Conservation (phyloP, 208 protist genomes). For the Trypanosomatidae sp. region DNA sequence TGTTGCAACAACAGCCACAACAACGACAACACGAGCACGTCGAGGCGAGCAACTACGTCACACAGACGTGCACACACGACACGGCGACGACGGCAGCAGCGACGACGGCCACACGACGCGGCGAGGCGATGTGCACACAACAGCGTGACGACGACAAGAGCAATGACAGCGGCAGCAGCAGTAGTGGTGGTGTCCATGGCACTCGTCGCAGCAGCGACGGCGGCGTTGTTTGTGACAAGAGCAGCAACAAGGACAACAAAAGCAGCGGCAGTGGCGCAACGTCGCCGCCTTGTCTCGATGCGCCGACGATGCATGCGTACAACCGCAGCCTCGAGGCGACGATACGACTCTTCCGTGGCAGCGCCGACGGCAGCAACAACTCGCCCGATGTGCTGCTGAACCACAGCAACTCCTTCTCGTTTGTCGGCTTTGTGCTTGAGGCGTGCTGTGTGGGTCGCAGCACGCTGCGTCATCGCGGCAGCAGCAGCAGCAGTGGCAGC, state of each 20-base stretch:
- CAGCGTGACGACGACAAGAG: too few species aligned
- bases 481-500: background rate
- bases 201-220: conserved; percentile 2
- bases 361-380: conserved; percentile 30
- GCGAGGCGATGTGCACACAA: too few species aligned
- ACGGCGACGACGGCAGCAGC: too few species aligned
- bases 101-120: too few species aligned
- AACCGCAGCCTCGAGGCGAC: conserved; percentile 35
- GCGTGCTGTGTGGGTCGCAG: conserved; percentile 21
- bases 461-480: background rate
- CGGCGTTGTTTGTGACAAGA: background rate
- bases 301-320: conserved; percentile 27
- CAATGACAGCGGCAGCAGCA: background rate
- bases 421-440: conserved; percentile 51
- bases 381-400: conserved; percentile 23
- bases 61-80: too few species aligned
- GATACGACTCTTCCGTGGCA: conserved; percentile 43
- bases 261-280: conserved; percentile 5
- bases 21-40: too few species aligned
- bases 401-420: conserved; percentile 39
- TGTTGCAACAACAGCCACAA: too few species aligned
- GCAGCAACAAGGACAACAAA: conserved; percentile 5
- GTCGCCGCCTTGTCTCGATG: conserved; percentile 17
- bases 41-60: too few species aligned
- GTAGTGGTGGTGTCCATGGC: background rate